phyloP scores from a whole-genome alignment of 257 asterid species.

The Linderniella brevidens region DNA sequence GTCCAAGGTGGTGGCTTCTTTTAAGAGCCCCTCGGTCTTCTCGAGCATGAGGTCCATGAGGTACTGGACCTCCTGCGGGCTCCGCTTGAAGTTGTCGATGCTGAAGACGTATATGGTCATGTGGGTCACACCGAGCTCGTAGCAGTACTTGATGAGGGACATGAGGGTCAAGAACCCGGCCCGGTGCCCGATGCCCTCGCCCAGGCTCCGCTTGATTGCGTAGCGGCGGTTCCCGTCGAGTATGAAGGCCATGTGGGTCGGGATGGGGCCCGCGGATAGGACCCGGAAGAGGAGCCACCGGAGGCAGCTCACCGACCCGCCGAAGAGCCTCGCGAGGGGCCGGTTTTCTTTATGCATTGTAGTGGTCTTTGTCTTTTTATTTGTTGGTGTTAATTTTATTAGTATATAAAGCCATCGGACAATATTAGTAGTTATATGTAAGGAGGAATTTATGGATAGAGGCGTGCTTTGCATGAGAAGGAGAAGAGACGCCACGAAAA shows the following conservation, averaged over 20 bases:
- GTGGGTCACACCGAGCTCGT: constrained; percentile 43
- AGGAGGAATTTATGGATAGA: too few relatives aligned
- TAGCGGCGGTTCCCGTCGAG: constrained; percentile 70
- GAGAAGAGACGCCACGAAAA: too few relatives aligned
- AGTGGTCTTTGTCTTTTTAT: too few relatives aligned
- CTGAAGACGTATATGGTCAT: constrained; percentile 56
- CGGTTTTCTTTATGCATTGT: background rate
- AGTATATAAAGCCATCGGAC: too few relatives aligned
- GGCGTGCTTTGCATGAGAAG: too few relatives aligned
- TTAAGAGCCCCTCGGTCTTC: constrained; percentile 55
- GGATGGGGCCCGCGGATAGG: constrained; percentile 50
- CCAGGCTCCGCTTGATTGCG: constrained; percentile 34
- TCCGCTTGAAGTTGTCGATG: constrained; percentile 70
- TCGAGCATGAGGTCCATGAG: constrained; percentile 70
- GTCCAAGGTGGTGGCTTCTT: constrained; percentile 33
- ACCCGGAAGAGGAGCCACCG: constrained; percentile 28
- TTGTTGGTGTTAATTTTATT: too few relatives aligned
- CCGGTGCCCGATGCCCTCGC: constrained; percentile 45
- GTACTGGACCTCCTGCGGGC: constrained; percentile 39
- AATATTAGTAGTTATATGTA: too few relatives aligned
- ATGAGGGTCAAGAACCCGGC: constrained; percentile 55
- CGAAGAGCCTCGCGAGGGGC: constrained; percentile 23
- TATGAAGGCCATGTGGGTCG: constrained; percentile 55
- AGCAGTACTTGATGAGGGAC: constrained; percentile 53
- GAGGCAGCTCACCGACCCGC: constrained; percentile 19